Percentiles rank a stretch among this genome's conserved stretches.
Evolutionary conservation across 305 asterid species (phyloP).

Genomic region (Fraxinus platypoda): DNA sequence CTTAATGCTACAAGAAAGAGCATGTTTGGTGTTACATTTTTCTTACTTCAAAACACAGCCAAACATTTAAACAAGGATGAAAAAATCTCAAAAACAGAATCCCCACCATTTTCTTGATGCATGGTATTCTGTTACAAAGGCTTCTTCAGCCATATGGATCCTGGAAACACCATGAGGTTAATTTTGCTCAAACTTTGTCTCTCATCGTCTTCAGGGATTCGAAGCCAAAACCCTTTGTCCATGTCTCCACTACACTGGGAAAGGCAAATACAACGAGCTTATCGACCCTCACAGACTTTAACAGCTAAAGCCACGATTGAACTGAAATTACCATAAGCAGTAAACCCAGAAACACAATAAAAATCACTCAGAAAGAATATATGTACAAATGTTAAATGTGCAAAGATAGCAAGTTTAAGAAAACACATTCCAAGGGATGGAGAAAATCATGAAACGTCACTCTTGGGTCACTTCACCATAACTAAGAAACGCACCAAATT

Average conservation of each 20-base stretch:
- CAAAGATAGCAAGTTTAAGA: neutral
- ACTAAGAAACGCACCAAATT: neutral
- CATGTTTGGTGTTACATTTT: neutral
- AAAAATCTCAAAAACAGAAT: conserved; percentile 6
- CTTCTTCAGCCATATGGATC: conserved; percentile 82
- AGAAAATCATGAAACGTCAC: neutral
- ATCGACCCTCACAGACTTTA: conserved; percentile 67
- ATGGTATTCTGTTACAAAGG: conserved; percentile 31
- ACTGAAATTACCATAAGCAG: conserved; percentile 2
- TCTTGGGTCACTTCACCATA: neutral
- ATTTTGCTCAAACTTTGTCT: conserved; percentile 47
- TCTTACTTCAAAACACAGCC: neutral
- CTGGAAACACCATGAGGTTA: conserved; percentile 93
- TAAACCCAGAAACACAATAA: neutral
- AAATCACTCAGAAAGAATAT: neutral
- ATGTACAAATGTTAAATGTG: neutral
- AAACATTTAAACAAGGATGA: neutral
- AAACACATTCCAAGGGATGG: neutral
- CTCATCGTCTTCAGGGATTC: conserved; percentile 63
- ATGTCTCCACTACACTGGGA: conserved; percentile 76
- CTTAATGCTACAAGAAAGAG: neutral
- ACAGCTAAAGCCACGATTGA: conserved; percentile 36
- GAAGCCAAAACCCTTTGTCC: conserved; percentile 88
- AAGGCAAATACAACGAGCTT: conserved; percentile 84
- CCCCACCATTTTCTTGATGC: conserved; percentile 37